Base-by-base conservation (phyloP, 768 basidiomycete species). In the Tremella mesenterica region DNA sequence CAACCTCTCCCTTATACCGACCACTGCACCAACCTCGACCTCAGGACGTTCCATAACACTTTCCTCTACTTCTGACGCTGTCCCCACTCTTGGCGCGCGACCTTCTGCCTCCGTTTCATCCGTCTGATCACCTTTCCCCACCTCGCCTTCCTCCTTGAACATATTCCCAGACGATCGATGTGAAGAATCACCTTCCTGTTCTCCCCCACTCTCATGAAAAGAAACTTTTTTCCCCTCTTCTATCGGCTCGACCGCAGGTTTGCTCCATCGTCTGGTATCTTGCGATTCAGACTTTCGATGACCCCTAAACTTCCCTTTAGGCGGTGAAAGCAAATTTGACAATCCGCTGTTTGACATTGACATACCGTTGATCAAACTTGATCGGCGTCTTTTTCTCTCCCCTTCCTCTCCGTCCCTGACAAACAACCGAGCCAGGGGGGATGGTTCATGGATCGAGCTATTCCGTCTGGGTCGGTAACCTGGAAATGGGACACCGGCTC, bases 351-450 rank as follows among this genome's bases (percentile, higher is more conserved):
- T 16, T 27, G 53, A 48, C 23, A 12, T 43, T 34, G 54, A 34
- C 52, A 44, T 30, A 9, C 14, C 23, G 31, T 41, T 36, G 3
- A 46, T 49, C 12, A n/a, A 46, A 20, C 39, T 46, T 51, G 57
- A 13, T 30, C 46, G 49, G 18, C 53, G 39, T 54, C 65, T 13
- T 30, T 48, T 44, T 26, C 58, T 31, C 8, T 43, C 38, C 12
- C 10, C 25, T 23, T 47, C 58, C 28, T 9, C 21, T 10, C 28
- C 29, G 33, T 46, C 44, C 48, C 50, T 34, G 14, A 71, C 58
- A 53, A 73, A 73, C 4, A 73, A 53, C 29, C 70, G 49, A 5
- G 72, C 72, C 5, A 73, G 54, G 0, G 72, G 72, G 50, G 62
- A 64, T 0, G 70, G 70, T 34, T 70, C 72, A n/a, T 65, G 60